Base-by-base conservation (phyloP, 495 filamentous ascomycete genomes). In the Hypoxylon lenormandii region DNA sequence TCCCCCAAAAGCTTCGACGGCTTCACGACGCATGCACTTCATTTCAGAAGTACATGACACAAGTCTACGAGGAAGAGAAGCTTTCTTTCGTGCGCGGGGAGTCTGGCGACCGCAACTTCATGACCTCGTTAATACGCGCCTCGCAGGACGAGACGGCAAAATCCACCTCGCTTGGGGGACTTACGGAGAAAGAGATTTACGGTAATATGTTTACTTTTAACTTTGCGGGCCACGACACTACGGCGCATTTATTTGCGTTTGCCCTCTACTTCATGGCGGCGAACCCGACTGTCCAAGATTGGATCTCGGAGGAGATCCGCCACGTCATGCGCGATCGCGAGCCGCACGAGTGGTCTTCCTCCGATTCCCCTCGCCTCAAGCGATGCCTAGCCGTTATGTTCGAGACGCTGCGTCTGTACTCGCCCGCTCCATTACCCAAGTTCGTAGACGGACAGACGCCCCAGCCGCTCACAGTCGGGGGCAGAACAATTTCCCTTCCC, bases 121-220 rank as follows among this genome's bases (percentile, higher is more conserved):
- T 73, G 67, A 52, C 55, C 1, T 57, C 64, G 5, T 42, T 76
- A 6, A 58, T 74, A 0, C 69, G 63, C 15, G 69, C 66, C 16
- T 68, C 63, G 13, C 80, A 18, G 78, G 64, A 60, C 23, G 26
- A 50, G 0, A 55, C 37, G 38, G n/a, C 22, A 22, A 47, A 15
- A 13, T n/a, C 15, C 37, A n/a, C n/a, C n/a, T 42, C 37, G 78
- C 2, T 84, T 83, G 54, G 22, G 8, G 75, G 70, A 0, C 73
- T 78, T 1, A 70, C 61, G 12, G 65, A 72, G 12, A 33, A 15
- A 2, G 83, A 85, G 61, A 80, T 86, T n/a, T 80, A 75, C 16
- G 82, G 84, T 36, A 86, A 87, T 48, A 78, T 87, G 16, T 87
- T 85, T 50, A 74, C 82, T 5, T 85, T 86, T 59, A 86, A 78